phyloP scores from a whole-genome alignment of 176 grass and related monocot species.

The Eleusine indica region DNA sequence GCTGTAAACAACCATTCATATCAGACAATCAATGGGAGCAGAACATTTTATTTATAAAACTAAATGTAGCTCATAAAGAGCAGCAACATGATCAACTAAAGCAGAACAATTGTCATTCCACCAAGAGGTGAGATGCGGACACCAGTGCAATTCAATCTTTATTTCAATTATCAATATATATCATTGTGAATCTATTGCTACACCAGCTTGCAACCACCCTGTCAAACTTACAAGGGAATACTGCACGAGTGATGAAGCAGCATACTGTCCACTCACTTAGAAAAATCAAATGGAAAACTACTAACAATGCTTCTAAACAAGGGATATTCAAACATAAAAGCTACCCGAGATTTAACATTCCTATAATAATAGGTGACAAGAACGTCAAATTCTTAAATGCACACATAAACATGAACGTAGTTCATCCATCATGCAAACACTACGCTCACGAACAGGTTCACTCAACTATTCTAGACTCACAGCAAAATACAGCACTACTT shows the following conservation, averaged over 20 bases:
- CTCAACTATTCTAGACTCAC: background rate
- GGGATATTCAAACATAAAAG: background rate
- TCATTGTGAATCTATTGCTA: background rate
- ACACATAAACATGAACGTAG: background rate
- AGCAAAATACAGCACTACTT: background rate
- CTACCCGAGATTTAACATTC: background rate
- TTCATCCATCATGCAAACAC: background rate
- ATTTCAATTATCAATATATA: background rate
- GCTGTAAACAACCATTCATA: constrained; percentile 39
- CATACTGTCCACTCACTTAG: too few species aligned
- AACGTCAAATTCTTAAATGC: background rate
- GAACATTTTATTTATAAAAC: background rate
- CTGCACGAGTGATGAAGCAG: background rate
- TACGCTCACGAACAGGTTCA: background rate
- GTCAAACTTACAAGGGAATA: background rate
- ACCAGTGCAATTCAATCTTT: background rate
- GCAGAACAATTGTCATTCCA: background rate
- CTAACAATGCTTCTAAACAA: background rate
- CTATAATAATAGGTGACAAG: background rate
- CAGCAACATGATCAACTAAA: background rate
- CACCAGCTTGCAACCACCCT: background rate
- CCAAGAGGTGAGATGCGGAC: background rate
- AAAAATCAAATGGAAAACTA: background rate
- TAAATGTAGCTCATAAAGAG: background rate
- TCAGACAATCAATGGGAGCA: background rate